Evolutionary conservation across 805 yeast species (phyloP), one percentile per base, ranked within the genome.

Genomic region (Candida coleopterorum): DNA sequence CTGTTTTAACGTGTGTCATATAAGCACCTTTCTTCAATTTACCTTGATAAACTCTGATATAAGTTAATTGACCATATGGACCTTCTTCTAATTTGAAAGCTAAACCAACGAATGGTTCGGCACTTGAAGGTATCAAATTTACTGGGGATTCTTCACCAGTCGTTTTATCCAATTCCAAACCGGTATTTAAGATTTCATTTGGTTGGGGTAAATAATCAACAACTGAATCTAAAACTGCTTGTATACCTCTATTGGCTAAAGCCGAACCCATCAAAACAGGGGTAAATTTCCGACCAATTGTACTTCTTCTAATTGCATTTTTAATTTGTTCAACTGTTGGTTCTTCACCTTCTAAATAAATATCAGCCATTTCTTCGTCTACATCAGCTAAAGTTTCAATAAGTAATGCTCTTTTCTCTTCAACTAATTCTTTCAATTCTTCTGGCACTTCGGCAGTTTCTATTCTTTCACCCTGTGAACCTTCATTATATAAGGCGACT

Each of bases 251-350:
- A 68, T 93, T 93, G 40, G 97, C 98, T 46, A 93, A 73, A 14
- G 99, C 99, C 34, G 97, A 87, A 16, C 99, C 99, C 97, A 93
- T 93, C 47, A 90, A 71, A n/a, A 93, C 97, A n/a, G 99, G 98
- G 10, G 97, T 87, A 71, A 93, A 93, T 58, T 77, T 85, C 68
- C 97, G 80, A 22, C 89, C 95, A 63, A 90, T 90, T 14, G 99
- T 93, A 34, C 97, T 76, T 53, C 96, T 79, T 62, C 98, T 82
- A 49, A 93, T 93, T 29, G 96, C 97, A 35, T 59, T 78, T 56
- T 83, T 80, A 46, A 93, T 83, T 65, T 93, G 95, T 41, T 81
- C 83, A 20, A 74, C 72, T 22, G 88, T 71, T 40, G 98, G 97
- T 50, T 79, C 93, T 50, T 77, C 74, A 58, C 95, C 99, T 47